Evolutionary conservation across 1,284 basidiomycete species (phyloP), one percentile per base, ranked within the genome.

Genomic region (Entoloma clypeatum): DNA sequence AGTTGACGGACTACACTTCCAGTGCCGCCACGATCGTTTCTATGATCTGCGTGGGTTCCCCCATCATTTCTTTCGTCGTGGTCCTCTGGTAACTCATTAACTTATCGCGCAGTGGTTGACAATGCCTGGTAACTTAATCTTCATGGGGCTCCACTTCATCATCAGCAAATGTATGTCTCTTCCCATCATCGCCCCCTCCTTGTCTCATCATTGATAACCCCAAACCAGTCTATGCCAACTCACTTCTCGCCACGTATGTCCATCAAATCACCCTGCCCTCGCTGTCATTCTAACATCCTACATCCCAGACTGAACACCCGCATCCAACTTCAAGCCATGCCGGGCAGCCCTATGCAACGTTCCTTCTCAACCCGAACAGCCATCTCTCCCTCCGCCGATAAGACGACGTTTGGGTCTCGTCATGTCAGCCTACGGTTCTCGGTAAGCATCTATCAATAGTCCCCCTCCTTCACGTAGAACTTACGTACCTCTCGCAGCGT

Each of bases 71-170:
- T 24, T 31, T 25, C n/a, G 6, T 10, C 11, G 13, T 31, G 9
- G 24, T 35, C 5, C 11, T 14, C 21, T 23, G 5, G 2, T n/a
- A 19, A 6, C 3, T 27, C 27, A 8, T 45, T 28, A 10, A 41
- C 25, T 13, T 16, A 9, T 17, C 5, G 16, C 11, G 3, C 13
- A 77, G 75, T 77, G 75, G 74, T 44, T 77, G 3, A 39, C 56
- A 3, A 67, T 72, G 63, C 62, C 64, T 1, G 51, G 58, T 4
- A 74, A 73, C 36, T 57, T 70, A 19, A 61, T 77, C 19, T 73
- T 75, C 49, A 62, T 76, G 44, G 68, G 63, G 1, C 60, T 76
- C 36, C 72, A 76, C 52, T 76, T 77, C 48, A 62, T 69, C 3
- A 75, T 76, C 38, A 67, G 67, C 21, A 77, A 76, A 58, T 48